Evolutionary conservation across 2,329 filamentous ascomycete genomes (phyloP).

Genomic region (Phoma herbarum): DNA sequence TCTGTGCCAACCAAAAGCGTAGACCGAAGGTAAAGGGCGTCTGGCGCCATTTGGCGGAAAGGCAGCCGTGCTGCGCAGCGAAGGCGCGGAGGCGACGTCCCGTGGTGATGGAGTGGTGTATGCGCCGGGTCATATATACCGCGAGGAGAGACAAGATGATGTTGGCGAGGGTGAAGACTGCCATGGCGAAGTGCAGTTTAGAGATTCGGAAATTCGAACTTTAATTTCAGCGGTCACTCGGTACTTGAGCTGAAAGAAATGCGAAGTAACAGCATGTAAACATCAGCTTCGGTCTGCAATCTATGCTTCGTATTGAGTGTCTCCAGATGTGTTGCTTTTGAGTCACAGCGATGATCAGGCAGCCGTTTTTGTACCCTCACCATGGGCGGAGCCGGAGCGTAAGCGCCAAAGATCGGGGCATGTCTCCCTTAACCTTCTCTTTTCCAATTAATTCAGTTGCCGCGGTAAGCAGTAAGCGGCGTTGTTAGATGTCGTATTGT

Average conservation of each 20-base stretch:
- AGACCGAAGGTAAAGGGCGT: conserved; percentile 51
- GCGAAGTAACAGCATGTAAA: neutral
- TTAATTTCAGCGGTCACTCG: no score
- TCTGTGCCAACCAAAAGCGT: conserved; percentile 55
- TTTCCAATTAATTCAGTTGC: neutral
- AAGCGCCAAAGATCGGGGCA: neutral
- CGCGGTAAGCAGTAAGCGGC: neutral
- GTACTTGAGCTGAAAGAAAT: neutral
- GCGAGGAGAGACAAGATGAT: conserved; percentile 21
- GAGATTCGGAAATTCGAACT: neutral
- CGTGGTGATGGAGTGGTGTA: conserved; percentile 41
- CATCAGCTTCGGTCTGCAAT: neutral
- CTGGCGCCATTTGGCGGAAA: conserved; percentile 50
- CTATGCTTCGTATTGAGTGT: neutral
- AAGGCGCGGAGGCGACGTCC: conserved; percentile 44
- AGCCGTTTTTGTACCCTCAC: conserved; percentile 4
- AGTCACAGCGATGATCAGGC: conserved; percentile 7
- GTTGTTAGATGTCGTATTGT: neutral
- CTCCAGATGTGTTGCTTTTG: neutral
- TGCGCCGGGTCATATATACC: conserved; percentile 24
- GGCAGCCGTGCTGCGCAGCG: conserved; percentile 55
- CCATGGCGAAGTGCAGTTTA: conserved; percentile 19
- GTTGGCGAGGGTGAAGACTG: conserved; percentile 26
- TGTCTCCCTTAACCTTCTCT: neutral
- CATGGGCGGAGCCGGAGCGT: neutral